Evolutionary conservation across 2,329 filamentous ascomycete genomes (phyloP), one percentile per base, ranked within the genome.

Genomic region (Fusarium sp.): DNA sequence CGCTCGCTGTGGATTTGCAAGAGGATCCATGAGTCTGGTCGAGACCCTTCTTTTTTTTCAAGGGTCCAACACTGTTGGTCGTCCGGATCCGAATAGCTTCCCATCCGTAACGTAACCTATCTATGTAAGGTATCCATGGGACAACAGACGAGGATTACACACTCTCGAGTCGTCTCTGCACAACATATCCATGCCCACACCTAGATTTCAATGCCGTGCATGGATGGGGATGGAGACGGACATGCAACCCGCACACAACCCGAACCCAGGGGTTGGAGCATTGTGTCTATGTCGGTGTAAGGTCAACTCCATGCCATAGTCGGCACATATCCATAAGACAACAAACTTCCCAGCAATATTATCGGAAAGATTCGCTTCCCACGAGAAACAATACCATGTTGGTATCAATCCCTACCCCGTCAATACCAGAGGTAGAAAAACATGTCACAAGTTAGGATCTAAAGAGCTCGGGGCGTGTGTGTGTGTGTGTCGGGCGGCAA

Each of bases 181-280:
- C 34, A 44, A 58, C 56, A 60, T 58, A 60, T 58, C 27, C 53
- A 53, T 58, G 44, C 16, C 62, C 51, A 58, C 50, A n/a, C n/a
- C 20, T 51, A 29, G 55, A 34, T 31, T 38, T 38, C 20, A 51
- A 69, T 69, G 63, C 63, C 63, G 29, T 58, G 67, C 67, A 69
- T 69, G 38, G 38, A n/a, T n/a, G n/a, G n/a, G 16, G 16, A 46
- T 23, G 55, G 38, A 46, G 55, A 34, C 54, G 33, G 54, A 34
- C 55, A 46, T 46, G 55, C 55, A 49, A 49, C 23, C 16, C 18
- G 13, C 40, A 16, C 18, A 63, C 18, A 63, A 20, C 29, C 25
- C 36, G 27, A 44, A 51, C 56, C 67, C 67, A 61, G 63, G 36
- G 55, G 29, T 50, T 50, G 4, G 3, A 57, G 36, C 23, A 40